These are phyloP conservation scores for Pseudocercospora ulei DNA, from an alignment of 2,329 filamentous ascomycete species.

Conservation along the genomic window DNA sequence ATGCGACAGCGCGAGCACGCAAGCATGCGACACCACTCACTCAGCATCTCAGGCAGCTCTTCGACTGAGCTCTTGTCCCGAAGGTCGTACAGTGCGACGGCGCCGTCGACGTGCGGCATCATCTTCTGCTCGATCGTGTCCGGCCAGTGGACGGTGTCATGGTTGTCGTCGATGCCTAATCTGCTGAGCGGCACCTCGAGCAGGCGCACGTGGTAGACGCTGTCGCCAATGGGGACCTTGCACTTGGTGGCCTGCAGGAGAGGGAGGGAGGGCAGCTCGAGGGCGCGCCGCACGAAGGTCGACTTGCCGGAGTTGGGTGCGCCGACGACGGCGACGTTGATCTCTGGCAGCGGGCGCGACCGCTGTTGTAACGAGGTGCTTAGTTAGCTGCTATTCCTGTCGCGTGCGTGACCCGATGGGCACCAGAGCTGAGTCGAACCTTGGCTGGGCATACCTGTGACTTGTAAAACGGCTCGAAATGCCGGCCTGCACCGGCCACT, in stretches of 20 bases:
- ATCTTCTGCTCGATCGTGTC: conserved; percentile 52
- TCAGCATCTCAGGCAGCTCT: conserved; percentile 63
- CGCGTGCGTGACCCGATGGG: conserved; percentile 13
- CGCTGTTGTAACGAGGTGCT: conserved; percentile 16
- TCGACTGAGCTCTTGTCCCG: conserved; percentile 65
- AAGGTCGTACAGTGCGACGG: conserved; percentile 79
- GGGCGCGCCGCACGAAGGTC: conserved; percentile 49
- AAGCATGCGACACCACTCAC: conserved; percentile 48
- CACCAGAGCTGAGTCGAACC: neutral
- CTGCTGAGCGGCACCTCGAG: conserved; percentile 48
- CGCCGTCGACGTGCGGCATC: conserved; percentile 69
- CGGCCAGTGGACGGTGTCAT: conserved; percentile 50
- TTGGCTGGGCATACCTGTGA: conserved; percentile 26
- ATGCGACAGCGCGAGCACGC: conserved; percentile 1
- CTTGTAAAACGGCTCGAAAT: conserved; percentile 27
- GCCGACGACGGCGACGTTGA: conserved; percentile 52
- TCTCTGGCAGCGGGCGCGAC: conserved; percentile 40
- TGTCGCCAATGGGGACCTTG: conserved; percentile 50
- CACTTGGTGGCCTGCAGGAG: conserved; percentile 40
- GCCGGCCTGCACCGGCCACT: conserved; percentile 27
- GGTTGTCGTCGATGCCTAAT: conserved; percentile 43
- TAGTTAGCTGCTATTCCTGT: conserved; percentile 19
- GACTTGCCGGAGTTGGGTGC: conserved; percentile 49
- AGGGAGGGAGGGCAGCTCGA: conserved; percentile 45
- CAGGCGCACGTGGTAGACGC: conserved; percentile 48